These are phyloP conservation scores for Claviceps humidiphila DNA, from an alignment of 2,329 filamentous ascomycete genomes.

Conservation along the genomic window DNA sequence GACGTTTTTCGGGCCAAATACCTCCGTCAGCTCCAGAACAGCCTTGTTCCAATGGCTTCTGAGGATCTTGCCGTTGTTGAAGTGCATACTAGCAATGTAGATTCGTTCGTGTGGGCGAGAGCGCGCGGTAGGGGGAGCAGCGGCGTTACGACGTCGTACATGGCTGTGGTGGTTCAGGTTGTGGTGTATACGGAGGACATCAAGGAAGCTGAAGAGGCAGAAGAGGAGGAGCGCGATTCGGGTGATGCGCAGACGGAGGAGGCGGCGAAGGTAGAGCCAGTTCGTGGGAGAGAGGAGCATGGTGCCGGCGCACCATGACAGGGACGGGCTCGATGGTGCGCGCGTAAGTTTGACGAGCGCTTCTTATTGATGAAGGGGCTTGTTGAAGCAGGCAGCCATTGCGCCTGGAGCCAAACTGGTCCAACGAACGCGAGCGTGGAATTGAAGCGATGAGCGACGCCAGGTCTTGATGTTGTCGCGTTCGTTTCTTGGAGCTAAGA, in stretches of 20 bases:
- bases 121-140: background rate
- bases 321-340: background rate
- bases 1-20: conserved; percentile 49
- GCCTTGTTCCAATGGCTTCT: conserved; percentile 49
- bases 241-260: conserved; percentile 22
- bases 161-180: conserved; percentile 18
- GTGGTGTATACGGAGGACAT: conserved; percentile 25
- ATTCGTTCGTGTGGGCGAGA: conserved; percentile 29
- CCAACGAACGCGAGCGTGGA: too few relatives aligned
- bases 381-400: background rate
- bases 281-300: conserved; percentile 19
- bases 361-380: background rate
- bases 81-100: conserved; percentile 58
- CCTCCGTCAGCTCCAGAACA: conserved; percentile 40
- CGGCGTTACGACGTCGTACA: conserved; percentile 9
- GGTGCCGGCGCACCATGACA: conserved; percentile 1
- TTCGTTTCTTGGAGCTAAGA: background rate
- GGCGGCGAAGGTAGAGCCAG: conserved; percentile 22
- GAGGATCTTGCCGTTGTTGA: conserved; percentile 50
- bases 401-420: background rate
- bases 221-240: conserved; percentile 23
- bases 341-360: background rate
- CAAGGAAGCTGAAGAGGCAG: conserved; percentile 24
- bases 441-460: too few relatives aligned
- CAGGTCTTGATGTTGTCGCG: background rate